Base-by-base conservation (phyloP, 495 filamentous ascomycete genomes). In the Cryomyces minteri region DNA sequence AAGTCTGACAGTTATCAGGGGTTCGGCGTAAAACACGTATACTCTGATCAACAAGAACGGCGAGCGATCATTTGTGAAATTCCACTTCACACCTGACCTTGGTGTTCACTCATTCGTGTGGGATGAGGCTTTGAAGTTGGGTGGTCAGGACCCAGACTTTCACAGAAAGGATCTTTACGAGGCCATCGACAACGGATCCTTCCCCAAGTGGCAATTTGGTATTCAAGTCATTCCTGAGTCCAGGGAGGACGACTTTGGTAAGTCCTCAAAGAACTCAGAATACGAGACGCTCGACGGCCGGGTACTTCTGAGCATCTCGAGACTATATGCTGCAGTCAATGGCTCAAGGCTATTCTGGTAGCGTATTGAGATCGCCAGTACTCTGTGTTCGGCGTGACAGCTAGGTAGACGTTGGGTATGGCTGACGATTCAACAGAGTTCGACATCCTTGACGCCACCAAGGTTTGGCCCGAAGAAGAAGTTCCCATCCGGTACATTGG, bases 401-500 rank as follows among this genome's bases (percentile, higher is more conserved):
- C 18, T 25, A 2, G 2, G 18, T 25, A 25, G 18, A 2, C 18
- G 18, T 25, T 25, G 18, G 18, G 2, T 25, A 25, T 25, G 18
- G 18, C 18, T 25, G 18, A 25, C 18, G 18, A 25, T 25, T 25
- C 18, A 25, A 25, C 18, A 25, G 84, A 93, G 4, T 93, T 93
- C 41, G 87, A 94, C 54, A 80, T 88, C 46, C 69, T 93, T 5
- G 87, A 94, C 52, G 80, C 84, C n/a, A 94, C 87, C 32, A 93
- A 94, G 62, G 54, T 90, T 33, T 93, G 84, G 84, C 87, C 86
- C 0, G 83, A 93, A 53, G 82, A 94, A 36, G 62, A 80, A 1
- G 66, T 93, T 4, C 87, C 87, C 0, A 69, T 88, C 39, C 69
- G 79, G 3, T 80, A 83, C 56, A 84, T 93, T 48, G 86, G 84